Percentiles rank a stretch among this genome's conserved stretches.
These are phyloP conservation scores for Hypoxylon sp. DNA, from an alignment of 2,329 filamentous ascomycete species.

Conservation along the genomic window DNA sequence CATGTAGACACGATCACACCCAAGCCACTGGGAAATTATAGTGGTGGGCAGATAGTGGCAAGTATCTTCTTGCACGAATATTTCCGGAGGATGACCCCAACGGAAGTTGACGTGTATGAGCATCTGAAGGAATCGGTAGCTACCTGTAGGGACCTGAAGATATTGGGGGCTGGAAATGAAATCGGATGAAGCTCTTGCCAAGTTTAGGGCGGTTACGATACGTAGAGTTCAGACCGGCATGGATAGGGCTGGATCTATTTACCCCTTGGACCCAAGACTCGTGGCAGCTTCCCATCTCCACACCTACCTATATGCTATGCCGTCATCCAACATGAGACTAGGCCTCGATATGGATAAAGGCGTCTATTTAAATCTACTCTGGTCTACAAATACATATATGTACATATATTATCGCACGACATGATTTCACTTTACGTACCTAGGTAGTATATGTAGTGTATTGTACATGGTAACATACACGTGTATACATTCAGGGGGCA, in stretches of 20 bases:
- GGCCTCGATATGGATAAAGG: background rate
- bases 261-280: constrained; percentile 8
- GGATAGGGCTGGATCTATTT: constrained; percentile 16
- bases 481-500: background rate
- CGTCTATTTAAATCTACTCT: background rate
- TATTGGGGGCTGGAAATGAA: constrained; percentile 6
- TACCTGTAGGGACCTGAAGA: background rate
- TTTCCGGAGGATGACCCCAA: background rate
- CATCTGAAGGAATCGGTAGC: background rate
- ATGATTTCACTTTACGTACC: background rate
- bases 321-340: constrained; percentile 2
- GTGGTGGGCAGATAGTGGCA: background rate
- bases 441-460: background rate
- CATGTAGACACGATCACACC: background rate
- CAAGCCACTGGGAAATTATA: background rate
- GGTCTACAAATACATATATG: background rate
- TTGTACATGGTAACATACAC: too few species aligned
- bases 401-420: too few species aligned
- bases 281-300: constrained; percentile 15
- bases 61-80: background rate
- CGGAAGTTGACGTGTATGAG: constrained; percentile 1
- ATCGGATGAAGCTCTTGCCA: background rate
- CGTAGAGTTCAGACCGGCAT: background rate
- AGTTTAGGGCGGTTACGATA: constrained; percentile 3
- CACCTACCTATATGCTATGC: background rate